Evolutionary conservation across 345 rosid genomes (phyloP), one percentile per base, ranked within the genome.

Genomic region (Aethionema arabicum): DNA sequence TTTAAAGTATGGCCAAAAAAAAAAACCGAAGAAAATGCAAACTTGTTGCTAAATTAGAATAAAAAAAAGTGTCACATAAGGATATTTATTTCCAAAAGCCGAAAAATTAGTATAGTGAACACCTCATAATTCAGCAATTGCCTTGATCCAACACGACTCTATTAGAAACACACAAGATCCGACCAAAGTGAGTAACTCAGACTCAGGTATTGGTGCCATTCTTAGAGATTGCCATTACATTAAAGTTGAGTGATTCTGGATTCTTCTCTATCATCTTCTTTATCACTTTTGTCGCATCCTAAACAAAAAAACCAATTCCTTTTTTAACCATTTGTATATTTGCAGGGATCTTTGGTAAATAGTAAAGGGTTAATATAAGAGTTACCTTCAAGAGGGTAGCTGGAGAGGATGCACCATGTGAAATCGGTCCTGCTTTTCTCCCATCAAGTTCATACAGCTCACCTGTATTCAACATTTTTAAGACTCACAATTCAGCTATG

Each of bases 371-470:
- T 51, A 49, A 56, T 39, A 43, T 32, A 48, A 14, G 12, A 53
- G 27, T 68, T 45, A 90, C 99, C 95, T 85, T 71, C 72, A 92
- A 64, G 38, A 92, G 74, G 74, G 77, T 81, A 74, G 81, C 75
- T 29, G 83, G 87, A 32, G 91, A 78, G 21, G 96, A 82, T 50
- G 83, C 67, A 52, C 91, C 90, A 27, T 84, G 97, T n/a, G 84
- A 79, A 49, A 87, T 76, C 7, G 97, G 95, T 63, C 80, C 82
- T 2, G 84, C 79, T 66, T 85, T 93, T 58, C 95, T 87, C 71
- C 99, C 97, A 72, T 93, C 95, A 66, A 87, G 97, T 74, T 93
- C 96, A 80, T 80, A 87, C 51, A 93, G 97, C 65, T 82, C 64
- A 10, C 90, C 98, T 92, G 52, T 60, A 66, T 15, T 40, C 27